Evolutionary conservation across 805 yeast species (phyloP), one percentile per base, ranked within the genome.

Genomic region (Candida stauntonica): DNA sequence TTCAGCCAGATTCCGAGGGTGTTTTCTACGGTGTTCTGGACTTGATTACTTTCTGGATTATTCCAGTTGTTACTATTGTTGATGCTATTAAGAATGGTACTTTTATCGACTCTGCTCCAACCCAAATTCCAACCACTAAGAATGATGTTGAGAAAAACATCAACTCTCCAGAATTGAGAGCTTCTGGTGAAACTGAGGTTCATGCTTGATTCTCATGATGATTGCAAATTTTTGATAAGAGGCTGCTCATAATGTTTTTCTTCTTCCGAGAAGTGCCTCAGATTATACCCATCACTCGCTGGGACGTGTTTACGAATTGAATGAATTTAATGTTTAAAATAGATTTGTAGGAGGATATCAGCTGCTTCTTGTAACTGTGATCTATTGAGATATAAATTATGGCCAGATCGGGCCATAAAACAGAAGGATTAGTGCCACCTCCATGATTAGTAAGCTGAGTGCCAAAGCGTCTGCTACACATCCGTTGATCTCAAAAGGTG

Each of bases 1-100:
- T 74, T 42, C 71, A 68, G 46, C 74, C 76, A 31, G 77, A 71
- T 50, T 63, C 73, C n/a, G 78, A 72, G 53, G 70, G 73, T 39
- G 74, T 67, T 15, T 74, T 72, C 60, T 71, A 70, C 49, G 79
- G 79, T 62, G 55, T 73, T 31, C 62, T 74, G 45, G 79, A 73
- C 52, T 45, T 72, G 32, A 47, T 71, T 31, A 57, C 63, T 39
- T 73, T 72, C 52, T 63, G 60, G 37, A 19, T 64, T 29, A 54
- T 68, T 34, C 79, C 79, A 36, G 52, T 63, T 15, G 49, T 57
- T 31, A 48, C 58, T 29, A 32, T 54, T 26, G 34, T 34, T 16
- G 57, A 54, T 31, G 42, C 48, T 18, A 26, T 23, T 12, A 48
- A 41, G 36, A 43, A 51, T 28, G 54, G 54, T 26, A 30, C 45